Evolutionary conservation across 805 yeast genomes (phyloP), one percentile per base, ranked within the genome.

Genomic region (Wickerhamiella cacticola): DNA sequence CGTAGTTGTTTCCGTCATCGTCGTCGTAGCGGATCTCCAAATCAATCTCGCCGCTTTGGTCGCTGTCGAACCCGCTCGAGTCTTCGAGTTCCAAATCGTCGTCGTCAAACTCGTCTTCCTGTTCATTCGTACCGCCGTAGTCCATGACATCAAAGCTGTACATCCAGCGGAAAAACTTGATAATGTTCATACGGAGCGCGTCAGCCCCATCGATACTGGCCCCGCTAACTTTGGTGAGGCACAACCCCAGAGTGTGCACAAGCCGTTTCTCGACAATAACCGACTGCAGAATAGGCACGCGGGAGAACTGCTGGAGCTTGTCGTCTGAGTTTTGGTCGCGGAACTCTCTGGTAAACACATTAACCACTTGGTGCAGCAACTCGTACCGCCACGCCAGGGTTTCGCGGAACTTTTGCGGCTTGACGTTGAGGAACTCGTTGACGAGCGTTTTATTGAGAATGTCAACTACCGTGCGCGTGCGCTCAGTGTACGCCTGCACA

Each of bases 251-350:
- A 1, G 42, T 22, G n/a, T 33, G 19, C 10, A 28, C 21, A 7
- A 48, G 22, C 28, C 35, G 22, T 22, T 42, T 41, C n/a, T 48
- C 50, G 5, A 41, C 29, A 15, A 41, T 19, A 15, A 42, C 12
- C 7, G 38, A 16, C 18, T 45, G 50, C 4, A 48, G 10, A 7
- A 48, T 36, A 2, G 50, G 50, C 5, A 45, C 31, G 12, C 35
- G 25, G n/a, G 35, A 19, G 41, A 34, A 35, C 16, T 28, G 10
- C 10, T 21, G 33, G 25, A 43, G 22, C 18, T n/a, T 15, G 10
- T 15, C 42, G 16, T 31, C 16, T 16, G 21, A 18, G 9, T 41
- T 46, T 5, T 41, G 33, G 7, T 35, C 25, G 9, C 36, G 36
- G 35, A 41, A n/a, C 10, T 41, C 29, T 13, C 33, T 25, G 19